These are phyloP conservation scores for Entomortierella beljakovae DNA, from an alignment of 192 early-diverging fungal species.

Conservation along the genomic window DNA sequence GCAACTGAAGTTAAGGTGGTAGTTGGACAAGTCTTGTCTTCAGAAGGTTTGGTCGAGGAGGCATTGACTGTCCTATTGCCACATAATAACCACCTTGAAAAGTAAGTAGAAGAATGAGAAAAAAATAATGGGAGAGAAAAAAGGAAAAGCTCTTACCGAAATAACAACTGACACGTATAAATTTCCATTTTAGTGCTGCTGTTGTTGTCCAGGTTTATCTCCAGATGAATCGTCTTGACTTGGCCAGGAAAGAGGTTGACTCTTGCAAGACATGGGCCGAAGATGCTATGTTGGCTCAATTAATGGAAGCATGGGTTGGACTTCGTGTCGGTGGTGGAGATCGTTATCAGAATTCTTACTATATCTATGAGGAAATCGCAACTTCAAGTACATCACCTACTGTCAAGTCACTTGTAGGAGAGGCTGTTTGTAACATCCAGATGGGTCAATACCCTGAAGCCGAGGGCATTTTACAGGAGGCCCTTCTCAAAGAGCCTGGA, in stretches of 20 bases:
- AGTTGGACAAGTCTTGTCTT: slow-evolving; percentile 70
- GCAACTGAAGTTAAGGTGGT: slow-evolving; percentile 69
- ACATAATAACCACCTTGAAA: slow-evolving; percentile 83
- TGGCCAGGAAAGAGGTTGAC: slow-evolving; percentile 86
- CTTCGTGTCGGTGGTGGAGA: slow-evolving; percentile 77
- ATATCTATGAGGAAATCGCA: slow-evolving; percentile 95
- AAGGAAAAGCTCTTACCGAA: not conserved
- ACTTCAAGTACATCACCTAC: slow-evolving; percentile 79
- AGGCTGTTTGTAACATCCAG: slow-evolving; percentile 87
- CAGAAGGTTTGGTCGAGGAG: slow-evolving; percentile 73
- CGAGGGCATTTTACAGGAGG: slow-evolving; percentile 80
- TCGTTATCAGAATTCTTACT: slow-evolving; percentile 89
- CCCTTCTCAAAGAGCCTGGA: slow-evolving; percentile 69
- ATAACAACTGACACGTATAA: slow-evolving; percentile 15
- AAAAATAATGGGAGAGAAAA: not conserved
- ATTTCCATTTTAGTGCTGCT: slow-evolving; percentile 65
- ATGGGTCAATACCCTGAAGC: slow-evolving; percentile 87
- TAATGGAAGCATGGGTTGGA: slow-evolving; percentile 92
- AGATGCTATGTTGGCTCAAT: slow-evolving; percentile 92
- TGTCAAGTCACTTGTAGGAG: slow-evolving; percentile 78
- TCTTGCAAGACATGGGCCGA: slow-evolving; percentile 90
- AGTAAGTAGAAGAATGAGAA: slow-evolving; percentile 61
- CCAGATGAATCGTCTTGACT: slow-evolving; percentile 82
- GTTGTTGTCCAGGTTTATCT: slow-evolving; percentile 84
- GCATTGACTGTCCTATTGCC: slow-evolving; percentile 76